phyloP scores from a whole-genome alignment of 371 early-diverging fungal genomes.

The Syncephalastrum monosporum region DNA sequence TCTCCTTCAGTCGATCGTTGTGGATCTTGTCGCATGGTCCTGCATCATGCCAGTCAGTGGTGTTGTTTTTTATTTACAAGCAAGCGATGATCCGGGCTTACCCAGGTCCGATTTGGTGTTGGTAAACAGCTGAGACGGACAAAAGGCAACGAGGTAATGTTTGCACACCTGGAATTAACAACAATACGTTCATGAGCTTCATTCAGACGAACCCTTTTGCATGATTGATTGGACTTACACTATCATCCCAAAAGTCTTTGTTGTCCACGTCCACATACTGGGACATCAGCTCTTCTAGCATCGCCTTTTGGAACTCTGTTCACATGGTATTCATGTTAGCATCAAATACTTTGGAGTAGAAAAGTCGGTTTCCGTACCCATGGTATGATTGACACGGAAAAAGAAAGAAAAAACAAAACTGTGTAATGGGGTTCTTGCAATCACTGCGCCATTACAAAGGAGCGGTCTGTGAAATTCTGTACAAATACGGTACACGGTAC shows the following conservation, averaged over 20 bases:
- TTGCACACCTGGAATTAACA: conserved; percentile 71
- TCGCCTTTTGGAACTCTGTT: conserved; percentile 67
- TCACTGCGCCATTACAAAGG: too few species aligned
- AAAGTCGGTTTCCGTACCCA: too few species aligned
- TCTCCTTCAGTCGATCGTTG: conserved; percentile 76
- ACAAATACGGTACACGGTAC: too few species aligned
- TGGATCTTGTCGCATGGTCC: conserved; percentile 77
- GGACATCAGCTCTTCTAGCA: conserved; percentile 81
- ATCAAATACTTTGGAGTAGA: too few species aligned
- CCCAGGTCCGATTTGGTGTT: conserved; percentile 89
- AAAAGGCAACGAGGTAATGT: conserved; percentile 81
- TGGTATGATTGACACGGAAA: too few species aligned
- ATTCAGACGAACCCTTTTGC: too few species aligned
- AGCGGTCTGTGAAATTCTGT: too few species aligned
- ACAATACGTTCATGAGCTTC: too few species aligned
- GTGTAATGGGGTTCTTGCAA: too few species aligned
- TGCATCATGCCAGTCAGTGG: conserved; percentile 8
- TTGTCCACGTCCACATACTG: conserved; percentile 68
- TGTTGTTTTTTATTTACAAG: too few species aligned
- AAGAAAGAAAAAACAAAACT: too few species aligned
- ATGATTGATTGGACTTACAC: conserved; percentile 36
- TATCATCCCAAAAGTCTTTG: conserved; percentile 66
- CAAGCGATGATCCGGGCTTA: conserved; percentile 16
- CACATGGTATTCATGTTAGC: too few species aligned
- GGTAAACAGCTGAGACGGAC: conserved; percentile 82